phyloP scores from a whole-genome alignment of 495 filamentous ascomycete species.

The Xylaria acuta region DNA sequence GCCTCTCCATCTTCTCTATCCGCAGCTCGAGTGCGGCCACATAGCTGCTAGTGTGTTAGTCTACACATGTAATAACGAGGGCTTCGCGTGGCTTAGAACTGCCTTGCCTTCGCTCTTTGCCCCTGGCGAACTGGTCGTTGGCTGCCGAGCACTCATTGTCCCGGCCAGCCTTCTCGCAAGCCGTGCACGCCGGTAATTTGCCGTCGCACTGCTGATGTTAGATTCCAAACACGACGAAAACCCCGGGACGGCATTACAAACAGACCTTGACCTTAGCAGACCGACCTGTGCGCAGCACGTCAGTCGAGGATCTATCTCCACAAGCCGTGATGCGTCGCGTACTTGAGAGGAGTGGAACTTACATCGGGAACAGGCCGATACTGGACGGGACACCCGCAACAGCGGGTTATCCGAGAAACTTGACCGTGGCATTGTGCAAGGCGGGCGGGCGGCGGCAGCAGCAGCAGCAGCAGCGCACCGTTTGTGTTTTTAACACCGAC shows the following conservation, averaged over 20 bases:
- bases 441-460: not conserved
- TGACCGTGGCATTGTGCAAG: slow-evolving; percentile 46
- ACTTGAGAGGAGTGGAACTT: slow-evolving; percentile 32
- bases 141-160: slow-evolving; percentile 86
- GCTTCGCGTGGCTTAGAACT: not conserved
- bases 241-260: slow-evolving; percentile 30
- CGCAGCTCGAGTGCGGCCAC: slow-evolving; percentile 89
- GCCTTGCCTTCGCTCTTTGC: slow-evolving; percentile 80
- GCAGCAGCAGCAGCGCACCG: slow-evolving; percentile 4
- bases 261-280: slow-evolving; percentile 83
- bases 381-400: slow-evolving; percentile 86
- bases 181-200: slow-evolving; percentile 90
- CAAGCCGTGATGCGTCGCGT: not conserved
- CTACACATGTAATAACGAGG: slow-evolving; percentile 17
- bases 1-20: slow-evolving; percentile 82
- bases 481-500: not conserved
- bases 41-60: slow-evolving; percentile 62
- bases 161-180: slow-evolving; percentile 85
- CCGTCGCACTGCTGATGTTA: slow-evolving; percentile 73
- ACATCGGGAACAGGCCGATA: slow-evolving; percentile 92
- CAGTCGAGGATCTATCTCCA: not conserved
- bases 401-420: slow-evolving; percentile 73
- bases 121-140: slow-evolving; percentile 90
- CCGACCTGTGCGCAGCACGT: slow-evolving; percentile 55
- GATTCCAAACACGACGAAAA: slow-evolving; percentile 21